Evolutionary conservation across 2,329 filamentous ascomycete genomes (phyloP).

Genomic region (Pseudovirgaria hyperparasitica): DNA sequence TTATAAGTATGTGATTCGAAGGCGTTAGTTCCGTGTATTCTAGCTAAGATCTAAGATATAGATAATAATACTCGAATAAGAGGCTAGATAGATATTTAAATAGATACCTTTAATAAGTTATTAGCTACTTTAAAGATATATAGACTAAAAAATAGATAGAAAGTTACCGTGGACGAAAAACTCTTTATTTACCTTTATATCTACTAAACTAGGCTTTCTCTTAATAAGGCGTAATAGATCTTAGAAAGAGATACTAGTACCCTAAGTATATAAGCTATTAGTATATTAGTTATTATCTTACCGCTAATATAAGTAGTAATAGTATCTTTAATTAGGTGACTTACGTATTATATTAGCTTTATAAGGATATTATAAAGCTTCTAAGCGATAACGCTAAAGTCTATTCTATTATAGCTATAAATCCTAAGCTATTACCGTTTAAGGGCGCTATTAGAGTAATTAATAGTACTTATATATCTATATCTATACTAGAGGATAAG

Average conservation of each 20-base stretch:
- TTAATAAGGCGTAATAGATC: conserved; percentile 1
- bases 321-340: conserved; percentile 2
- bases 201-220: conserved; percentile 1
- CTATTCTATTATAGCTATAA: not conserved
- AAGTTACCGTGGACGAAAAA: conserved; percentile 2
- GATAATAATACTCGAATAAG: too few species aligned
- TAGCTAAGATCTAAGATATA: too few species aligned
- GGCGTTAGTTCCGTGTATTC: too few species aligned
- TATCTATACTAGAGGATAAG: conserved; percentile 1
- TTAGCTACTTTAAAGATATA: not conserved
- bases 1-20: too few species aligned
- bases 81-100: too few species aligned
- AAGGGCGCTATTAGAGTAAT: conserved; percentile 2
- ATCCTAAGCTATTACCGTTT: conserved; percentile 1
- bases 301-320: not conserved
- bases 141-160: not conserved
- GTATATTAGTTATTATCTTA: conserved; percentile 1
- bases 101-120: conserved; percentile 1
- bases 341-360: not conserved
- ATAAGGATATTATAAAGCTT: not conserved
- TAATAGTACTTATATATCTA: conserved; percentile 1
- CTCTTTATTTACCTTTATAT: conserved; percentile 1
- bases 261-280: too few species aligned
- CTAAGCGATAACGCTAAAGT: too few species aligned
- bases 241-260: too few species aligned